These are phyloP conservation scores for Stemphylium beticola DNA, from an alignment of 2,329 filamentous ascomycete species.

Conservation along the genomic window DNA sequence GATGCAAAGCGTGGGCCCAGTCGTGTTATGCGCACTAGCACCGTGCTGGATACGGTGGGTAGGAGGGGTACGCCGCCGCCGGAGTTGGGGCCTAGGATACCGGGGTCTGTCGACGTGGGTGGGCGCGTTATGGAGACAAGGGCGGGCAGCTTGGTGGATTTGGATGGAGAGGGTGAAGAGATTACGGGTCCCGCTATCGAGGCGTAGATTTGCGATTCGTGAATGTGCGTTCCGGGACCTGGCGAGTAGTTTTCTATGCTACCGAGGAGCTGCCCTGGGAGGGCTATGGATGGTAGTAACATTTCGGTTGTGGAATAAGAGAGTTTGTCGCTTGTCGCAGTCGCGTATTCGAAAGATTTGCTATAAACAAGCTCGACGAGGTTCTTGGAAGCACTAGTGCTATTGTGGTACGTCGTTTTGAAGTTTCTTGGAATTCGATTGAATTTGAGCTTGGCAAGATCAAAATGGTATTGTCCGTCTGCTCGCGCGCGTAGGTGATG, in stretches of 20 bases:
- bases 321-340: not conserved
- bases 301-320: slow-evolving; percentile 22
- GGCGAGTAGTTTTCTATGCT: slow-evolving; percentile 69
- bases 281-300: slow-evolving; percentile 60
- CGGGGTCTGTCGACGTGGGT: slow-evolving; percentile 17
- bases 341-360: not conserved
- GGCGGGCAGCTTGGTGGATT: slow-evolving; percentile 52
- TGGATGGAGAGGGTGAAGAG: slow-evolving; percentile 51
- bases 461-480: not conserved
- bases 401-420: not conserved
- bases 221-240: slow-evolving; percentile 84
- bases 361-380: not conserved
- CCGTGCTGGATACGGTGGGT: slow-evolving; percentile 78
- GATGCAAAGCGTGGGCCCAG: slow-evolving; percentile 85
- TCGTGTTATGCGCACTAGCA: slow-evolving; percentile 84
- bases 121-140: slow-evolving; percentile 48
- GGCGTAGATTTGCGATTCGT: slow-evolving; percentile 75
- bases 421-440: not conserved
- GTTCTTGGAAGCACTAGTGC: not conserved
- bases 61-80: slow-evolving; percentile 70
- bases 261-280: slow-evolving; percentile 84
- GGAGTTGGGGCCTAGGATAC: slow-evolving; percentile 29
- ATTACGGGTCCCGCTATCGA: slow-evolving; percentile 78
- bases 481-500: not conserved
- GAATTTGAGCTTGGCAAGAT: no score